These are phyloP conservation scores for Kregervanrija fluxuum DNA, from an alignment of 805 yeast species.

Conservation along the genomic window DNA sequence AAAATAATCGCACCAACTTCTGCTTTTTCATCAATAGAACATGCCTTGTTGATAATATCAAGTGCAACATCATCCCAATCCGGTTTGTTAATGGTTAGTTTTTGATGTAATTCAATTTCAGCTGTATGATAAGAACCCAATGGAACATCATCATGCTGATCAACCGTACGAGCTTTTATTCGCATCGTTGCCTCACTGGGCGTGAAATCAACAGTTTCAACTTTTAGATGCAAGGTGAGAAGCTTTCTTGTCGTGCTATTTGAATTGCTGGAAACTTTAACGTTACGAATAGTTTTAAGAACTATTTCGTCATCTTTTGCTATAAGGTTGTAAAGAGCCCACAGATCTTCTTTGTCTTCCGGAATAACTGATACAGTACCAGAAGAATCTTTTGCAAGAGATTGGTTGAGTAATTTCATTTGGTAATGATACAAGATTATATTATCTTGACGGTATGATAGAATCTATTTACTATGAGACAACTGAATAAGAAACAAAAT, in stretches of 20 bases:
- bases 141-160: slow-evolving; percentile 69
- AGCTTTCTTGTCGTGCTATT: slow-evolving; percentile 40
- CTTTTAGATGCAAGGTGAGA: slow-evolving; percentile 50
- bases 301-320: slow-evolving; percentile 69
- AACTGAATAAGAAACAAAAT: too few relatives aligned
- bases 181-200: slow-evolving; percentile 73
- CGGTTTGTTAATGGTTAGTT: slow-evolving; percentile 61
- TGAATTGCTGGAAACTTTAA: slow-evolving; percentile 28
- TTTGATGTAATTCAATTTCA: slow-evolving; percentile 62
- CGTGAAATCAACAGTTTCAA: slow-evolving; percentile 71
- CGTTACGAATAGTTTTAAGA: slow-evolving; percentile 61
- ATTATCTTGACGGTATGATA: too few relatives aligned
- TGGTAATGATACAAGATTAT: too few relatives aligned
- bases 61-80: slow-evolving; percentile 75
- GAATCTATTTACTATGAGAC: too few relatives aligned
- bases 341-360: slow-evolving; percentile 86
- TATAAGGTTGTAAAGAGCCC: slow-evolving; percentile 78
- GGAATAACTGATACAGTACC: slow-evolving; percentile 66
- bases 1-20: slow-evolving; percentile 91
- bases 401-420: slow-evolving; percentile 51
- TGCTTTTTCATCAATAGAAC: slow-evolving; percentile 70
- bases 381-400: slow-evolving; percentile 49
- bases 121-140: slow-evolving; percentile 85
- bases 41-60: slow-evolving; percentile 58
- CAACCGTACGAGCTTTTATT: slow-evolving; percentile 67